Conservation (phyloP, 441 rosid species). For the Dalechampia spathulata region DNA sequence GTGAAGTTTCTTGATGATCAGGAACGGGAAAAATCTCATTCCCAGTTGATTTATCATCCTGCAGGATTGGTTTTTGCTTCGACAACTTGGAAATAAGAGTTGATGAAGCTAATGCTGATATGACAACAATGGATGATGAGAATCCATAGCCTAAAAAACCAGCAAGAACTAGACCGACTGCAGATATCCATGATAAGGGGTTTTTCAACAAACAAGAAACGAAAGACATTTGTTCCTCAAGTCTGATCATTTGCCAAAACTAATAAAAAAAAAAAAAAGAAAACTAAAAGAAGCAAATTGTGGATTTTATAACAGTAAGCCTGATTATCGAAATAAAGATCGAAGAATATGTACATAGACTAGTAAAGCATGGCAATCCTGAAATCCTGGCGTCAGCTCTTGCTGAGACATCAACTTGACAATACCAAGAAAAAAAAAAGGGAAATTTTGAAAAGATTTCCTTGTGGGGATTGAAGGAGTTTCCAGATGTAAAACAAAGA, state of each 20-base stretch:
- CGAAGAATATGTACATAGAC: background rate
- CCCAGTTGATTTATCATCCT: constrained; percentile 7
- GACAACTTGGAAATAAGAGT: constrained; percentile 29
- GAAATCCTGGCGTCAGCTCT: background rate
- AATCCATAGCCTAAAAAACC: constrained; percentile 29
- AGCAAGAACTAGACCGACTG: constrained; percentile 30
- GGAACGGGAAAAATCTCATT: background rate
- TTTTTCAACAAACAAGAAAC: constrained; percentile 26
- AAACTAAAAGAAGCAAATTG: too few relatives aligned
- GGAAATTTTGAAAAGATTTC: constrained; percentile 12
- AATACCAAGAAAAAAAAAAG: too few relatives aligned
- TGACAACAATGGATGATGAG: constrained; percentile 25
- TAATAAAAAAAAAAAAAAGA: too few relatives aligned
- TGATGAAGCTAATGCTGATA: constrained; percentile 31
- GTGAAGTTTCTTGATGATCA: constrained; percentile 1
- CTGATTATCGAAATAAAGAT: background rate
- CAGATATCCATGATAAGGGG: constrained; percentile 30
- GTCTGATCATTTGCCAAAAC: background rate
- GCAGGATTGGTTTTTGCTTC: constrained; percentile 21
- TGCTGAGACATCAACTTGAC: constrained; percentile 7
- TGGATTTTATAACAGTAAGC: too few relatives aligned
- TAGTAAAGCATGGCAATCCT: background rate
- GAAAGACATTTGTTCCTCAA: too few relatives aligned
- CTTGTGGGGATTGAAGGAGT: background rate
- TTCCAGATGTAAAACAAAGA: background rate